Evolutionary conservation across 306 rosid species (phyloP).

Genomic region (Hylodesmum podocarpum): DNA sequence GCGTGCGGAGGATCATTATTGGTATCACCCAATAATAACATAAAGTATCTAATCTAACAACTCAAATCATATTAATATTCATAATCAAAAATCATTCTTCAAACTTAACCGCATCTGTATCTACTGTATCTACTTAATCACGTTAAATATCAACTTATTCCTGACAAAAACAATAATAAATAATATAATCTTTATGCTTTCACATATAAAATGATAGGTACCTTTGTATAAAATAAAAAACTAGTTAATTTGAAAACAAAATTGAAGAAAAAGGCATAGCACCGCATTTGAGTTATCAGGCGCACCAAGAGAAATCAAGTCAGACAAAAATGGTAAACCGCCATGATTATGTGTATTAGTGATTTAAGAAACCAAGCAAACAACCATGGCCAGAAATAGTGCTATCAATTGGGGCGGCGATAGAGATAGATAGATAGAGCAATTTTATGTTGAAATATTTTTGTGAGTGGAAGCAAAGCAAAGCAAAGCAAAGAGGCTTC

Average conservation of each 20-base stretch:
- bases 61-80: too few species aligned
- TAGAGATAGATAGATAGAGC: slow-evolving; percentile 16
- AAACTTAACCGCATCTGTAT: too few species aligned
- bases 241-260: background rate
- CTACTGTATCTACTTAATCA: too few species aligned
- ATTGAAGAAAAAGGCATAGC: background rate
- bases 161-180: too few species aligned
- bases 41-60: too few species aligned
- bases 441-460: slow-evolving; percentile 17
- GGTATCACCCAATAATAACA: too few species aligned
- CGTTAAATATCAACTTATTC: too few species aligned
- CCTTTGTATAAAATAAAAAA: too few species aligned
- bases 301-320: background rate
- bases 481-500: slow-evolving; percentile 14
- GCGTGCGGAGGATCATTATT: too few species aligned
- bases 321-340: background rate
- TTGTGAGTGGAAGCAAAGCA: slow-evolving; percentile 49
- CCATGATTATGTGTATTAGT: background rate
- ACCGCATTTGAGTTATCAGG: background rate
- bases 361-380: slow-evolving; percentile 7
- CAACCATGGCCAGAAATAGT: slow-evolving; percentile 35
- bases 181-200: too few species aligned
- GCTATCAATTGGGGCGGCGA: slow-evolving; percentile 37
- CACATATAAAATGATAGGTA: too few species aligned
- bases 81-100: too few species aligned